phyloP scores from a whole-genome alignment of 1,284 basidiomycete species.

The Sutorius eximius region DNA sequence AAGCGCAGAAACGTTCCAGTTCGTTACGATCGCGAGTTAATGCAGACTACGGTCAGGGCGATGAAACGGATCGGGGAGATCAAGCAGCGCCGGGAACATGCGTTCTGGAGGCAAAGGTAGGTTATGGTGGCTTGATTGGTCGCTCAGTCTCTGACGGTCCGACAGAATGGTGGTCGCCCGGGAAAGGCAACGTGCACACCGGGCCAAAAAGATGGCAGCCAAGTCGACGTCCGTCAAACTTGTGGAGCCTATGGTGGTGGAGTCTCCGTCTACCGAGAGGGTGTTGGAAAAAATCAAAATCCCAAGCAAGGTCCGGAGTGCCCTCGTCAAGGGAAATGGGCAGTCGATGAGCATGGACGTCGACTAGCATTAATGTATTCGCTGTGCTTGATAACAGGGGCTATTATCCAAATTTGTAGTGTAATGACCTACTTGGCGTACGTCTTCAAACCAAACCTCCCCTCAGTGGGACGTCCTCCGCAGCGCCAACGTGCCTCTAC shows the following conservation, averaged over 20 bases:
- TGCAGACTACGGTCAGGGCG: constrained; percentile 93
- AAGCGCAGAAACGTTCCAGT: constrained; percentile 98
- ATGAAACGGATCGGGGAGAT: constrained; percentile 97
- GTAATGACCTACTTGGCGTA: constrained; percentile 1
- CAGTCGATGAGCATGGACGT: constrained; percentile 82
- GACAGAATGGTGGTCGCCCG: constrained; percentile 77
- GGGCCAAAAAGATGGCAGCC: constrained; percentile 61
- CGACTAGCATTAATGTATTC: constrained; percentile 45
- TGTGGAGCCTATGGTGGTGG: constrained; percentile 62
- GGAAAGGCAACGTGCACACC: constrained; percentile 69
- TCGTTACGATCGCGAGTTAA: constrained; percentile 93
- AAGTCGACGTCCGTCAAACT: constrained; percentile 67
- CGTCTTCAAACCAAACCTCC: not conserved
- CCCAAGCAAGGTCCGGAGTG: constrained; percentile 63
- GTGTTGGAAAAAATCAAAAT: constrained; percentile 81
- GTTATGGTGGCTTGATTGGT: constrained; percentile 21
- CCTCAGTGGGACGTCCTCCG: constrained; percentile 3
- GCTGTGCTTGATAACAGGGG: constrained; percentile 16
- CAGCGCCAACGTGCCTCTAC: not conserved
- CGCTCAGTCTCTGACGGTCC: not conserved
- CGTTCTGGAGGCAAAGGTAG: constrained; percentile 96
- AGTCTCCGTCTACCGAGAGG: constrained; percentile 46
- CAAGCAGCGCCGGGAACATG: constrained; percentile 86
- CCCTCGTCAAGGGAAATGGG: constrained; percentile 74
- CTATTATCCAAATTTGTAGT: constrained; percentile 24